Evolutionary conservation across 805 yeast species (phyloP).

Genomic region (Babjeviella inositovora): DNA sequence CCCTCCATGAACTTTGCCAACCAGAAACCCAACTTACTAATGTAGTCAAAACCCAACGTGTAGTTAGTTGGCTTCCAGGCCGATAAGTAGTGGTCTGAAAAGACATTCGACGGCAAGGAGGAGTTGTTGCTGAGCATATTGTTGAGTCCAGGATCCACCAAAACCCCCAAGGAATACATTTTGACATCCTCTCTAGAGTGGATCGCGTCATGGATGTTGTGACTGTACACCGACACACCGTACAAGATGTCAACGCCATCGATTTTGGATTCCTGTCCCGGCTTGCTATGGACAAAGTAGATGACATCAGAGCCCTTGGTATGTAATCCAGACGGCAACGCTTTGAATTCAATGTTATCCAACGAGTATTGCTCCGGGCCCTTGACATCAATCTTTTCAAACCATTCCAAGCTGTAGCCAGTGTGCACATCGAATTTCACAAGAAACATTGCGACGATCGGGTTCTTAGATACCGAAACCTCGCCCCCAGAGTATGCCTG

Average conservation of each 20-base stretch:
- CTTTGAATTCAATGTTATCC: conserved; percentile 38
- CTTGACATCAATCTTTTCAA: conserved; percentile 9
- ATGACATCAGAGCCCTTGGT: conserved; percentile 31
- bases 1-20: conserved; percentile 7
- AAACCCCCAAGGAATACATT: conserved; percentile 51
- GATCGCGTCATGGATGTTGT: conserved; percentile 12
- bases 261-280: conserved; percentile 6
- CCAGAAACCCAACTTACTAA: conserved; percentile 13
- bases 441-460: conserved; percentile 24
- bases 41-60: conserved; percentile 26
- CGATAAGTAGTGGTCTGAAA: conserved; percentile 3
- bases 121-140: conserved; percentile 4
- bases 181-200: conserved; percentile 29
- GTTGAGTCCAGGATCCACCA: conserved; percentile 23
- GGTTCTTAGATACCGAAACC: too few relatives aligned
- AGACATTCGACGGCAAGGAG: conserved; percentile 4
- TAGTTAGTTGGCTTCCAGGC: conserved; percentile 23
- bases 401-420: conserved; percentile 34
- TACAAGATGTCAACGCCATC: conserved; percentile 9
- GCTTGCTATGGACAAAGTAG: conserved; percentile 23
- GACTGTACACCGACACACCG: conserved; percentile 37
- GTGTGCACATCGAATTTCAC: conserved; percentile 33
- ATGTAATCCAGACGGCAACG: conserved; percentile 61
- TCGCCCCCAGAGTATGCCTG: too few relatives aligned
- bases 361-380: conserved; percentile 8